Conservation (phyloP, 805 yeast species). For the Suhomyces faveliae region DNA sequence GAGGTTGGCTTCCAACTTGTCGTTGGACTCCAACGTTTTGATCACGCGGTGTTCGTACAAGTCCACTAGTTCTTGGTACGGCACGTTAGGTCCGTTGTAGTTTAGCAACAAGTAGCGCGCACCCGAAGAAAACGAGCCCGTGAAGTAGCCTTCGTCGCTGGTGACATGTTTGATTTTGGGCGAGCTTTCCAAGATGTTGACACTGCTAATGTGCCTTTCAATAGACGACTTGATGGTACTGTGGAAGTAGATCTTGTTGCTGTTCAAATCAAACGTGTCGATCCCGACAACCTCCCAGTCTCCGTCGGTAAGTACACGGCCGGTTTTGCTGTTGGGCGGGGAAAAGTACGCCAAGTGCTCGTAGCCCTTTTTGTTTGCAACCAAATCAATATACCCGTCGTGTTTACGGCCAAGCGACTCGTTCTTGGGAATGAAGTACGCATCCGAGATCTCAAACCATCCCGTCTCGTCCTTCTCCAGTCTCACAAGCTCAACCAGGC, state of each 20-base stretch:
- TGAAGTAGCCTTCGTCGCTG: constrained; percentile 59
- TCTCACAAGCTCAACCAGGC: constrained; percentile 39
- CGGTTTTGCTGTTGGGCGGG: constrained; percentile 50
- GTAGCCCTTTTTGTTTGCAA: constrained; percentile 51
- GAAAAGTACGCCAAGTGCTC: constrained; percentile 83
- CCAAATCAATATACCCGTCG: constrained; percentile 78
- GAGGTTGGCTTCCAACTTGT: constrained; percentile 38
- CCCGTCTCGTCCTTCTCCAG: constrained; percentile 49
- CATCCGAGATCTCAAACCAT: constrained; percentile 54
- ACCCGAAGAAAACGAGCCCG: constrained; percentile 77
- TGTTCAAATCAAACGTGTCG: constrained; percentile 52
- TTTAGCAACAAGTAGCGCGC: constrained; percentile 65
- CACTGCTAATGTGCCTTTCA: constrained; percentile 80
- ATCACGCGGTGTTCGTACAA: constrained; percentile 22
- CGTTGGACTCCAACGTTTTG: constrained; percentile 49
- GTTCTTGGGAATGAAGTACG: constrained; percentile 36
- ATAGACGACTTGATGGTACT: constrained; percentile 76
- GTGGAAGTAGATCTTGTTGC: constrained; percentile 53
- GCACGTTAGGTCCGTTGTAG: constrained; percentile 78
- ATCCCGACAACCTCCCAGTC: constrained; percentile 85
- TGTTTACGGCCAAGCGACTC: constrained; percentile 33
- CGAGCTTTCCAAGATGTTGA: constrained; percentile 47
- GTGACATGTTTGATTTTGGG: constrained; percentile 48
- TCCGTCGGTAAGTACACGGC: constrained; percentile 61
- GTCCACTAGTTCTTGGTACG: constrained; percentile 69